Base-by-base conservation (phyloP, 1,284 basidiomycete species). In the Cryptococcus sp. region DNA sequence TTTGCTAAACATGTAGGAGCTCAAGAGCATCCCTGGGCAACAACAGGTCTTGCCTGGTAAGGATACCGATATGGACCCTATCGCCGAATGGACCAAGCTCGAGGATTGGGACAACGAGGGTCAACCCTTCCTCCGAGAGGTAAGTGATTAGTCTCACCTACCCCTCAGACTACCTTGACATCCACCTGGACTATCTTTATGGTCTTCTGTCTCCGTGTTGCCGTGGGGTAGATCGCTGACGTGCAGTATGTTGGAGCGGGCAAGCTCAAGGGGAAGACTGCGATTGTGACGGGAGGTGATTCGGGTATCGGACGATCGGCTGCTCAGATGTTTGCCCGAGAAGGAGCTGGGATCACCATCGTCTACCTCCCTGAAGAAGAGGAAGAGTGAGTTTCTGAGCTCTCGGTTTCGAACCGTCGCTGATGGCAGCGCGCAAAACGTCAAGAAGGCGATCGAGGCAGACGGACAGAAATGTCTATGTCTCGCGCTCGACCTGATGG, bases 261-360 rank as follows among this genome's bases (percentile, higher is more conserved):
- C 11, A 63, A 68, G 49, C 56, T 65, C 44, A 62, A 60, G 62
- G 79, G 77, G 32, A 84, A 83, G 71, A 78, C 76, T 12, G 80
- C 79, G 4, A 70, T 85, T 43, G 72, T 86, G 52, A 83, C 77
- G 6, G 74, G 74, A 24, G 78, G 75, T 25, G 78, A 81, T 60
- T 78, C 75, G 24, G 79, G 82, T n/a, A 83, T 84, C 45, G 82
- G 82, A 7, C 75, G 82, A 23, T 66, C 78, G 1, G 79, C 78
- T 1, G 81, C 81, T 9, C 75, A 81, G 50, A 75, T 80, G 65
- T 82, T 82, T 56, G 81, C 82, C 1, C 74, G 82, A 16, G 82
- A 85, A 62, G 83, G 83, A 2, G 77, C 78, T 14, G 80, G 81
- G 43, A 76, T 85, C n/a, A 81, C 81, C 0, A 80, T 85, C 52